Conservation (phyloP, 2,329 filamentous ascomycete genomes). For the Dactylellina parvicollis region DNA sequence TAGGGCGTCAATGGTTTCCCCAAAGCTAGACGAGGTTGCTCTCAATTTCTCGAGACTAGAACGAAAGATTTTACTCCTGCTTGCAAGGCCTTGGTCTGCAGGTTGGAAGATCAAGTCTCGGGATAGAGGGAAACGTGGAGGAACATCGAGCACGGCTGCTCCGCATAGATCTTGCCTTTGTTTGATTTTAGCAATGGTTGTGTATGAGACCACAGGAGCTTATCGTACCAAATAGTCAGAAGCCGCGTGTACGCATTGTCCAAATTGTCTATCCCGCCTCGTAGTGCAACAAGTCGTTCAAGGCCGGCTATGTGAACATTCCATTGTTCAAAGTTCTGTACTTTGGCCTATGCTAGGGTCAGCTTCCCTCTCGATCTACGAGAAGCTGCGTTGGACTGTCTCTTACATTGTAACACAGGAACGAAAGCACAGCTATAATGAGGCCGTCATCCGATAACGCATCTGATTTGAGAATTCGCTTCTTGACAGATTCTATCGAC, state of each 20-base stretch:
- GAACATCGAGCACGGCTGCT: conserved; percentile 9
- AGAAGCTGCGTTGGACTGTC: background rate
- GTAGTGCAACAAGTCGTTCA: conserved; percentile 14
- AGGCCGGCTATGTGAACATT: conserved; percentile 22
- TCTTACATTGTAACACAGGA: conserved; percentile 31
- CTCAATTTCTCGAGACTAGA: conserved; percentile 10
- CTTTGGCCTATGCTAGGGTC: conserved; percentile 14
- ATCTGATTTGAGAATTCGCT: conserved; percentile 18
- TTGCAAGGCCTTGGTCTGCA: conserved; percentile 4
- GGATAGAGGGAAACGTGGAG: conserved; percentile 14
- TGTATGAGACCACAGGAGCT: background rate
- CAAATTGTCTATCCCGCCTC: conserved; percentile 17
- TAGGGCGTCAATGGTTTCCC: conserved; percentile 7
- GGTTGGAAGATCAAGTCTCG: conserved; percentile 10
- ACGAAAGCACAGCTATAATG: conserved; percentile 23
- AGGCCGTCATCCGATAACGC: conserved; percentile 23
- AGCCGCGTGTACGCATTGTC: conserved; percentile 17
- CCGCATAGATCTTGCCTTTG: conserved; percentile 28
- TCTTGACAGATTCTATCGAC: conserved; percentile 24
- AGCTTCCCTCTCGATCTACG: conserved; percentile 1
- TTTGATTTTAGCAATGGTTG: conserved; percentile 11
- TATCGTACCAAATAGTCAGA: conserved; percentile 15
- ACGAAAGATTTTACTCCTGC: conserved; percentile 10
- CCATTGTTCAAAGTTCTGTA: conserved; percentile 24
- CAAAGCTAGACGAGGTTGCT: background rate